These are phyloP conservation scores for Collariella sp. DNA, from an alignment of 495 filamentous ascomycete genomes.

Conservation along the genomic window DNA sequence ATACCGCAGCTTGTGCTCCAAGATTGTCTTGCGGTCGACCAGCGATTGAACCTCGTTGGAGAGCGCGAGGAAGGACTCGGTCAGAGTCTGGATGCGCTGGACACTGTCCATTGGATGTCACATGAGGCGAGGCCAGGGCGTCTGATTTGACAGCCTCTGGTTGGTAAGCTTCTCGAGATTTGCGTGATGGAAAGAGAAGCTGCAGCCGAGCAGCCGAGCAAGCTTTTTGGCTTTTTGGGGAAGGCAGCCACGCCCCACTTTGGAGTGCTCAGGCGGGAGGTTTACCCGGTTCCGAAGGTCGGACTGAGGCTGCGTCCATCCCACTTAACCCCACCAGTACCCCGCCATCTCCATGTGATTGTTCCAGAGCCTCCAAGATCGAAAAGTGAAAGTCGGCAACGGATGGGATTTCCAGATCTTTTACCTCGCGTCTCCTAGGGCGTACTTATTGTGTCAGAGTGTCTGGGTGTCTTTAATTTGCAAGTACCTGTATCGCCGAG, in stretches of 20 bases:
- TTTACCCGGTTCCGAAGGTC: slow-evolving; percentile 4
- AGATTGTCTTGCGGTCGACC: slow-evolving; percentile 45
- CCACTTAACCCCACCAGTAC: too few relatives aligned
- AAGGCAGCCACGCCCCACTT: not conserved
- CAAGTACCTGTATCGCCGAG: too few relatives aligned
- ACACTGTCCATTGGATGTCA: slow-evolving; percentile 34
- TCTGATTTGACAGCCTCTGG: slow-evolving; percentile 5
- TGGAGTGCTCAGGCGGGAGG: not conserved
- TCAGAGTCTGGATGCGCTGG: slow-evolving; percentile 41
- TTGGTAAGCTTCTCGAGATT: not conserved
- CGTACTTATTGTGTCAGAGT: too few relatives aligned
- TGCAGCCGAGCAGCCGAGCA: not conserved
- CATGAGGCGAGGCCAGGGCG: slow-evolving; percentile 15
- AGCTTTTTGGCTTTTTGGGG: not conserved
- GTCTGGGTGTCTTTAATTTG: too few relatives aligned
- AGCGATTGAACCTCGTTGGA: slow-evolving; percentile 50
- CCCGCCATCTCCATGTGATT: too few relatives aligned
- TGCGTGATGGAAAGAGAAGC: too few relatives aligned
- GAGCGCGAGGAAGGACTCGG: slow-evolving; percentile 56
- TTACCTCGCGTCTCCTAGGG: too few relatives aligned
- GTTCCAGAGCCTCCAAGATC: too few relatives aligned
- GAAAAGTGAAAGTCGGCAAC: too few relatives aligned
- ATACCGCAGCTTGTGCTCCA: slow-evolving; percentile 50
- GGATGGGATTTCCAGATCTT: too few relatives aligned
- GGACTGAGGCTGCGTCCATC: too few relatives aligned